Base-by-base conservation (phyloP, 176 grass and related monocot genomes). In the Triticum timopheevii region DNA sequence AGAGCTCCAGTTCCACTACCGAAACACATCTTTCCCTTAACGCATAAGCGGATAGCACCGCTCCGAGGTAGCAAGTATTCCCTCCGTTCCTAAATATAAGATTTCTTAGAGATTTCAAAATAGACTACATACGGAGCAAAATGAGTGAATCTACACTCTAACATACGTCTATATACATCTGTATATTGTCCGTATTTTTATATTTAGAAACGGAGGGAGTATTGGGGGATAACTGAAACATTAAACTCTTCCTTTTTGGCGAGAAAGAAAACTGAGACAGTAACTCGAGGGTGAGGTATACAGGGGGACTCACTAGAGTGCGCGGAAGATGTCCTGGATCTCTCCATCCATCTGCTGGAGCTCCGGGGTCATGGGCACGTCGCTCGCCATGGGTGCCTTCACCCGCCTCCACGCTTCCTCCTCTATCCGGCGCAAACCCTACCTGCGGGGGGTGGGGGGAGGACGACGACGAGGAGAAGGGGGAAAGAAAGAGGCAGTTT, bases 311-410 rank as follows among this genome's bases (percentile, higher is more conserved):
- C 93, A 99, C 97, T 96, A 92, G 13, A 99, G 97, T 15, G 90
- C 97, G 33, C 94, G 94, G 87, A 99, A 99, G 78, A 96, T 94
- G 76, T 98, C 97, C 79, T 92, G 92, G 88, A 98, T 96, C 92
- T 98, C 88, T 38, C 97, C 97, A 77, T 99, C 92, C 71, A 99
- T 87, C 94, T 94, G 92, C 94, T 99, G 94, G 28, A 96, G 71
- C 83, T 99, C 97, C 17, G 92, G 78, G 61, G 87, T 96, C 90
- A 99, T 91, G n/a, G 89, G 90, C 36, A 91, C 64, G 87, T 93
- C 87, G 90, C 80, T 93, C 89, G 88, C 87, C 94, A 96, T 96
- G 70, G n/a, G 49, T 44, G 6, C 2, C 2, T 39, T 5, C 70
- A n/a, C 23, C 38, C 22, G 35, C 52, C 24, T 12, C n/a, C 47